Percentiles rank a stretch among this genome's conserved stretches.
These are phyloP conservation scores for Globisporangium echinulatum DNA, from an alignment of 352 stramenopile species.

Conservation along the genomic window DNA sequence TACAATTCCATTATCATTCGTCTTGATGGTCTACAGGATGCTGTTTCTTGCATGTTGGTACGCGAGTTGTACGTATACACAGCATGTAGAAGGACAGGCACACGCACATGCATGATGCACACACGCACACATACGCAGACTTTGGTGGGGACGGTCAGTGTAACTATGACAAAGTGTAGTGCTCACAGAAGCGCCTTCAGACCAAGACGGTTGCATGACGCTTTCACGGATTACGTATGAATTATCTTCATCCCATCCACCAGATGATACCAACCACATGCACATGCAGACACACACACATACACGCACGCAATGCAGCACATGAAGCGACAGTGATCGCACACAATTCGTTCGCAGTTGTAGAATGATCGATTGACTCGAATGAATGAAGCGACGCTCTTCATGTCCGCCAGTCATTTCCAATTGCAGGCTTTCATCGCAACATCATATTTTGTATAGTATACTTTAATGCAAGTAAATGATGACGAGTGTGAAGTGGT, in stretches of 20 bases:
- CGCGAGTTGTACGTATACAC: too few relatives aligned
- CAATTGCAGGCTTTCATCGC: too few relatives aligned
- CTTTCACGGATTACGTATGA: slow-evolving; percentile 15
- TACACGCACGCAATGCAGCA: neutral
- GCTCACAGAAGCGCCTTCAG: slow-evolving; percentile 27
- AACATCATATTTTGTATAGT: too few relatives aligned
- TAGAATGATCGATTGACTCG: too few relatives aligned
- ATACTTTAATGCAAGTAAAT: too few relatives aligned
- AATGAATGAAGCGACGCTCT: too few relatives aligned
- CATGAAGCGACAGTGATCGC: neutral
- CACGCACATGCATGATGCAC: neutral
- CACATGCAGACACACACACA: slow-evolving; percentile 1
- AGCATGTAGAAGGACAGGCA: neutral
- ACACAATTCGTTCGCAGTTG: too few relatives aligned
- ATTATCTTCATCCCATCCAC: slow-evolving; percentile 16
- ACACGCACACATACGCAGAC: neutral
- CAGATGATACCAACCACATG: neutral
- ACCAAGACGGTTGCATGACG: slow-evolving; percentile 15
- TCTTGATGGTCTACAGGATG: too few relatives aligned
- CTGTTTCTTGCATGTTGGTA: too few relatives aligned
- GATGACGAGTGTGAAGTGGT: too few relatives aligned
- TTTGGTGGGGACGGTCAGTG: slow-evolving; percentile 33
- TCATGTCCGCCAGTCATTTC: too few relatives aligned
- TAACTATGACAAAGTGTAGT: slow-evolving; percentile 50
- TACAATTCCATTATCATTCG: too few relatives aligned